These are phyloP conservation scores for Elsinoe batatas DNA, from an alignment of 2,329 filamentous ascomycete species.

Conservation along the genomic window DNA sequence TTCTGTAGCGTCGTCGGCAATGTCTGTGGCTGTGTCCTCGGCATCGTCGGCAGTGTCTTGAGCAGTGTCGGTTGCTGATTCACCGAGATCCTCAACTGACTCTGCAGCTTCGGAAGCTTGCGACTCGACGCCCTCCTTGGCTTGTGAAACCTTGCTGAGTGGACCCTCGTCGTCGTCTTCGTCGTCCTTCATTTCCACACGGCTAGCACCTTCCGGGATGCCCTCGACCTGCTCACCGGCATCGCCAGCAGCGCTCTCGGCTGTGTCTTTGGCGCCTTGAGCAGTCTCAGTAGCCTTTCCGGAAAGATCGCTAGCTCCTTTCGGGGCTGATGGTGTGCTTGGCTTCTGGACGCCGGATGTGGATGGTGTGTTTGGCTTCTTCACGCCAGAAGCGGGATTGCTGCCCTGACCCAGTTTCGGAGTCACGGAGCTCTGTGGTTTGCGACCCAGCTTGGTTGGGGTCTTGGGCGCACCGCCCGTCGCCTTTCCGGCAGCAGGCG, in stretches of 20 bases:
- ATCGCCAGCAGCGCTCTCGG: slow-evolving; percentile 24
- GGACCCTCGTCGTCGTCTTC: slow-evolving; percentile 30
- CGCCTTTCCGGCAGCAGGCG: slow-evolving; percentile 41
- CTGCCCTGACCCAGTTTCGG: slow-evolving; percentile 32
- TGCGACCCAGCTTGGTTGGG: slow-evolving; percentile 41
- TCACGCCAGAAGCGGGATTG: slow-evolving; percentile 22
- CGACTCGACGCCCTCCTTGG: slow-evolving; percentile 36
- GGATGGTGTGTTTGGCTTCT: slow-evolving; percentile 17
- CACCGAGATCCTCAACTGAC: slow-evolving; percentile 30
- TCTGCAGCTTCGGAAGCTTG: slow-evolving; percentile 38
- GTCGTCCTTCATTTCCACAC: slow-evolving; percentile 29
- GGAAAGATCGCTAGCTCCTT: slow-evolving; percentile 25
- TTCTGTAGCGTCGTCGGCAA: slow-evolving; percentile 34
- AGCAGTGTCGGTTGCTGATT: slow-evolving; percentile 31
- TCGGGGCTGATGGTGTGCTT: slow-evolving; percentile 23
- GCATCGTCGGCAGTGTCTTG: slow-evolving; percentile 36
- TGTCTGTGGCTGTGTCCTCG: slow-evolving; percentile 26
- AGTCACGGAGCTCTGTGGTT: slow-evolving; percentile 30
- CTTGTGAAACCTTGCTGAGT: slow-evolving; percentile 39
- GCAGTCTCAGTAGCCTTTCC: slow-evolving; percentile 10
- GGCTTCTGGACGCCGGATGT: slow-evolving; percentile 16
- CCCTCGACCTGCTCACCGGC: slow-evolving; percentile 31
- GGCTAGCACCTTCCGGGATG: slow-evolving; percentile 26
- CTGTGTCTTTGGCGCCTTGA: slow-evolving; percentile 20
- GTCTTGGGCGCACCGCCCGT: slow-evolving; percentile 38